Base-by-base conservation (phyloP, 1,284 basidiomycete genomes). In the Ustilago xerochloae region DNA sequence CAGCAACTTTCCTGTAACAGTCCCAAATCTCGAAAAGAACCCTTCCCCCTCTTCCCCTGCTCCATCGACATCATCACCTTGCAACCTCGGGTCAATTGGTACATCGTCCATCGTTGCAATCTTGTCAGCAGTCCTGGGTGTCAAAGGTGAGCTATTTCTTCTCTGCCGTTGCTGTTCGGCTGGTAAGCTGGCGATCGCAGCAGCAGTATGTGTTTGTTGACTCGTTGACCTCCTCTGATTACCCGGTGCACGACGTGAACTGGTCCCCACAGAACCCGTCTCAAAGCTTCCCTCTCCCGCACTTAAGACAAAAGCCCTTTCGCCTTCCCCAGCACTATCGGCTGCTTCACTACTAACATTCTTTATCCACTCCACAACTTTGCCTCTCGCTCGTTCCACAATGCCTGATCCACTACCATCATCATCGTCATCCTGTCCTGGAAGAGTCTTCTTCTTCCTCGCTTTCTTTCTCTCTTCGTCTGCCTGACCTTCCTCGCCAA, bases 321-420 rank as follows among this genome's bases (percentile, higher is more conserved):
- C 22, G 4, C n/a, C 45, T 29, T 22, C 46, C 12, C n/a, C 53
- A 3, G 13, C 53, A 18, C 38, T 60, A 26, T 24, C 12, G 38
- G 35, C 56, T 3, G 60, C 46, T 22, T 69, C 66, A 47, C 60
- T 63, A 24, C 51, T 55, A n/a, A 69, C 58, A 3, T 30, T 39
- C 52, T 69, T 69, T 9, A 69, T 69, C 66, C 66, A 69, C 29
- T 63, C 66, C 1, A 46, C 28, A n/a, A 69, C 66, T 38, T 69
- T 69, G 0, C 66, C 66, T 22, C 36, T 59, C 0, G 60, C 66
- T 3, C 61, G 15, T 18, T 63, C 66, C 2, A 63, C 20, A 3
- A 69, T 63, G 3, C 53, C 54, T 9, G 57, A 56, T 9, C 58
- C 64, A 45, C 64, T 59, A 0, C 33, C 54, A 12, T 41, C 39